Evolutionary conservation across 2,329 filamentous ascomycete species (phyloP).

Genomic region (Fusarium kyushuense): DNA sequence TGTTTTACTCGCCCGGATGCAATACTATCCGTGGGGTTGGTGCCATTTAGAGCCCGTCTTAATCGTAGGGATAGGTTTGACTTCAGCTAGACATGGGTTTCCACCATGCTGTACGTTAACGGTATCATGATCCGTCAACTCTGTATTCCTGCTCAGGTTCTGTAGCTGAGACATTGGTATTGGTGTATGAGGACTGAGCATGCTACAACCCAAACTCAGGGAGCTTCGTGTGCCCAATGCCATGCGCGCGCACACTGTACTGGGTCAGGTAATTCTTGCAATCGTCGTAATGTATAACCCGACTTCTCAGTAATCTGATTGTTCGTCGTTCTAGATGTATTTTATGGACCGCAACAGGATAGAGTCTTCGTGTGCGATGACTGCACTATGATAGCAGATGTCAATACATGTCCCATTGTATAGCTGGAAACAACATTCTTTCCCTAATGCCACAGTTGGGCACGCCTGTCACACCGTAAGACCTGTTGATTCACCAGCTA

Average conservation of each 20-base stretch:
- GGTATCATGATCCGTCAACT: neutral
- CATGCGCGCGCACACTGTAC: neutral
- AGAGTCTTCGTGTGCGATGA: neutral
- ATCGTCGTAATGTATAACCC: neutral
- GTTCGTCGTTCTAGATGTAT: neutral
- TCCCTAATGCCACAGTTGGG: neutral
- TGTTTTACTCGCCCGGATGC: slow-evolving; percentile 17
- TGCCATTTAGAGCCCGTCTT: neutral
- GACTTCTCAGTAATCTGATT: neutral
- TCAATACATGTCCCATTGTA: neutral
- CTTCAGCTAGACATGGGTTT: slow-evolving; percentile 24
- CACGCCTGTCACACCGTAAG: neutral
- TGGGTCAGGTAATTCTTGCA: neutral
- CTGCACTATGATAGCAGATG: neutral
- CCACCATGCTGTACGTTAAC: neutral
- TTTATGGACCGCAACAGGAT: neutral
- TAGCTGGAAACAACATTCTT: neutral
- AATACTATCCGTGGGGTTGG: slow-evolving; percentile 17
- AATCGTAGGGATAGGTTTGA: slow-evolving; percentile 1
- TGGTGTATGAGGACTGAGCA: neutral
- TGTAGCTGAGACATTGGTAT: neutral
- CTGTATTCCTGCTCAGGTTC: neutral
- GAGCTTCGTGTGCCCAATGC: neutral
- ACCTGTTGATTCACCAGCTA: neutral
- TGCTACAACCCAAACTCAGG: neutral